Evolutionary conservation across 306 rosid genomes (phyloP).

Genomic region (Cucumis cinereus): DNA sequence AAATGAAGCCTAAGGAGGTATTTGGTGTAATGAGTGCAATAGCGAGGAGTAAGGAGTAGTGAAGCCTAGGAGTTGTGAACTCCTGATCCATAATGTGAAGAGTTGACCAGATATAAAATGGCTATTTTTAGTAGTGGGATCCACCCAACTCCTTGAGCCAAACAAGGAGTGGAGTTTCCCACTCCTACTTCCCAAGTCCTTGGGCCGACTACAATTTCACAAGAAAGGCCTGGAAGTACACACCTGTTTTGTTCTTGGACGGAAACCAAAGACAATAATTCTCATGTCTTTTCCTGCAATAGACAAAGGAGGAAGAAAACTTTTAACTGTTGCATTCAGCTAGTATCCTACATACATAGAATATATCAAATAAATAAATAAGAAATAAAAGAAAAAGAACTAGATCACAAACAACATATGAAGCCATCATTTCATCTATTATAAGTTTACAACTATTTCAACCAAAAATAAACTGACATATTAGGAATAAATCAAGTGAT

Average conservation of each 20-base stretch:
- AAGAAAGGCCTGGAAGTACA: slow-evolving; percentile 14
- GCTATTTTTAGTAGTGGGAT: too few species aligned
- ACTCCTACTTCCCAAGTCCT: too few species aligned
- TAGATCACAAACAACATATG: not conserved
- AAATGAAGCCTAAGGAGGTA: not conserved
- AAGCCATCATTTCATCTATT: not conserved
- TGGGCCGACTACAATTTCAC: not conserved
- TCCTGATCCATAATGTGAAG: too few species aligned
- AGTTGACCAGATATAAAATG: too few species aligned
- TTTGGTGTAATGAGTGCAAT: too few species aligned
- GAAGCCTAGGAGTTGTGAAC: too few species aligned
- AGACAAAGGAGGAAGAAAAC: slow-evolving; percentile 14
- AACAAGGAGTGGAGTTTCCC: too few species aligned
- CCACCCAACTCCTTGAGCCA: too few species aligned
- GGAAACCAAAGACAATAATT: slow-evolving; percentile 80
- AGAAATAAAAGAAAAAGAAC: not conserved
- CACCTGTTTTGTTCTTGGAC: slow-evolving; percentile 89
- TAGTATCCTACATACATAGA: not conserved
- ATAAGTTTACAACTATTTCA: not conserved
- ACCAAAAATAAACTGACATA: not conserved
- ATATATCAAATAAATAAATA: not conserved
- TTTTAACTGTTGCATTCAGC: not conserved
- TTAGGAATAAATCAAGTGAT: not conserved
- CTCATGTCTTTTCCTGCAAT: slow-evolving; percentile 95
- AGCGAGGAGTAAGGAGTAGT: too few species aligned